These are phyloP conservation scores for Omphalotus guepiniiformis DNA, from an alignment of 768 basidiomycete species.

Conservation along the genomic window DNA sequence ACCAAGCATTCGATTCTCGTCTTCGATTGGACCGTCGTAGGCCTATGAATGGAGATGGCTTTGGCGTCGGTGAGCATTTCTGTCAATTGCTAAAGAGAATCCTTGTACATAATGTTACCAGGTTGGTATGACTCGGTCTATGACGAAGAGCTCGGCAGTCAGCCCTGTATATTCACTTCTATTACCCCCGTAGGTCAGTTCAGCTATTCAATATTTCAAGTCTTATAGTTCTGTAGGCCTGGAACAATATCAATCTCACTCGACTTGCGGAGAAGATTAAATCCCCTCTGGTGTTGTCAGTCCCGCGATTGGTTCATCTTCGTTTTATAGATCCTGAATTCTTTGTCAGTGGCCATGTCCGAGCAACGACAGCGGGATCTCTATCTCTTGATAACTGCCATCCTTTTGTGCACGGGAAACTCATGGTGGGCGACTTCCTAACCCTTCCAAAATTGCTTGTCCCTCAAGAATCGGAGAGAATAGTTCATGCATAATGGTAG, in stretches of 20 bases:
- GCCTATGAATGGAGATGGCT: slow-evolving; percentile 95
- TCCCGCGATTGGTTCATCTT: too few species aligned
- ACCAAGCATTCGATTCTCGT: slow-evolving; percentile 94
- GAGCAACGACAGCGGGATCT: slow-evolving; percentile 89
- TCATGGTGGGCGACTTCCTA: slow-evolving; percentile 61
- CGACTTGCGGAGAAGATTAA: slow-evolving; percentile 96
- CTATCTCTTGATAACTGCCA: slow-evolving; percentile 94
- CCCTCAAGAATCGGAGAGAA: background rate
- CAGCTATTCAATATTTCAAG: background rate
- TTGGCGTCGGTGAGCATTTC: slow-evolving; percentile 74
- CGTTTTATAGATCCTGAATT: background rate
- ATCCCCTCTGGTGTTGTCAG: slow-evolving; percentile 90
- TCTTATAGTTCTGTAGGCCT: slow-evolving; percentile 52
- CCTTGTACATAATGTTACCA: slow-evolving; percentile 19
- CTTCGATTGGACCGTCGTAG: slow-evolving; percentile 75
- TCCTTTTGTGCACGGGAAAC: slow-evolving; percentile 86
- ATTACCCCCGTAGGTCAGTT: slow-evolving; percentile 71
- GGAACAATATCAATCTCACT: slow-evolving; percentile 81
- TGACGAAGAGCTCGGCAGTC: slow-evolving; percentile 77
- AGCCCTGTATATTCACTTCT: slow-evolving; percentile 95
- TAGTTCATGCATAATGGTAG: slow-evolving; percentile 98
- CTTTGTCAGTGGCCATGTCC: slow-evolving; percentile 71
- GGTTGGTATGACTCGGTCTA: slow-evolving; percentile 93
- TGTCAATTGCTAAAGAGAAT: background rate
- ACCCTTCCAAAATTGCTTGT: slow-evolving; percentile 1